Conservation (phyloP, 257 asterid species). For the Solanum gandarillasii region DNA sequence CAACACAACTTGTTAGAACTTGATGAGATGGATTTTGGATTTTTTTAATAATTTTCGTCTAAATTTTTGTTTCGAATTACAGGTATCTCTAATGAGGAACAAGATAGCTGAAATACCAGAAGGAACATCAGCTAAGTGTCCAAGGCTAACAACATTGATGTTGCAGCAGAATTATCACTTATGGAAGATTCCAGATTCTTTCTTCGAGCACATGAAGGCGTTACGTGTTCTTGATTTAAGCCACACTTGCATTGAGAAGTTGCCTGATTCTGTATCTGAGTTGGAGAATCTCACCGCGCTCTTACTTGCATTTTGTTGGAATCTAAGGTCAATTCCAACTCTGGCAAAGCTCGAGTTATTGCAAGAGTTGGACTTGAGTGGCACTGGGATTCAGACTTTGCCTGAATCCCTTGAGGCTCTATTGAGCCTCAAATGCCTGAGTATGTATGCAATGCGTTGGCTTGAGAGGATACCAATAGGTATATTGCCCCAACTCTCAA, state of each 20-base stretch:
- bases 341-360: conserved; percentile 5
- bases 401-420: conserved; percentile 16
- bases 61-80: not conserved
- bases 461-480: conserved; percentile 13
- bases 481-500: conserved; percentile 1
- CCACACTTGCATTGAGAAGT: conserved; percentile 4
- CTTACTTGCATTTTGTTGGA: conserved; percentile 5
- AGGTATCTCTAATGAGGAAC: conserved; percentile 19
- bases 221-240: conserved; percentile 16
- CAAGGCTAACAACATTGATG: conserved; percentile 14
- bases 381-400: conserved; percentile 2
- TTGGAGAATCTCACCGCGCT: conserved; percentile 20
- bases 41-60: not conserved
- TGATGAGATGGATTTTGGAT: not conserved
- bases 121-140: conserved; percentile 12
- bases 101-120: conserved; percentile 5
- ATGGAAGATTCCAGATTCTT: conserved; percentile 15
- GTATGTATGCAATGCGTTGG: conserved; percentile 4
- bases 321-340: conserved; percentile 8
- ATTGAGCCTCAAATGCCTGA: conserved; percentile 14
- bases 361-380: conserved; percentile 14
- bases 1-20: not conserved
- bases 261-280: conserved; percentile 11
- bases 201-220: conserved; percentile 10
- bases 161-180: conserved; percentile 14